Conservation (phyloP, 768 basidiomycete genomes). For the Candolleomyces aberdarensis region DNA sequence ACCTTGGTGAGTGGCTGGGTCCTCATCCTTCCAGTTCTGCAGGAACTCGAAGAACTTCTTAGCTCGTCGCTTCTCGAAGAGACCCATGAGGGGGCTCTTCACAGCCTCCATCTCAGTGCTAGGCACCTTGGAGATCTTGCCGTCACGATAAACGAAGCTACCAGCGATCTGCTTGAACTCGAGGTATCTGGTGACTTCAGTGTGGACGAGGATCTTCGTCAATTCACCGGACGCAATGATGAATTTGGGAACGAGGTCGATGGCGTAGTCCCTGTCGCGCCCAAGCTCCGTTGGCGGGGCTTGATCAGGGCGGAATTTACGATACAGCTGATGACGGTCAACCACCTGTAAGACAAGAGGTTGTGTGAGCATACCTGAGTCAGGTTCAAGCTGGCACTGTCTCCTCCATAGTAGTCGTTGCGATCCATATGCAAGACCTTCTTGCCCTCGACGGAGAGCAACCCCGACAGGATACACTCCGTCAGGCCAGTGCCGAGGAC, state of each 20-base stretch:
- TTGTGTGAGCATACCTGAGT: slow-evolving; percentile 65
- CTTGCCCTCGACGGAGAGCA: slow-evolving; percentile 99
- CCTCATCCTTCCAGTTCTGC: slow-evolving; percentile 92
- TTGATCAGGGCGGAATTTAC: slow-evolving; percentile 85
- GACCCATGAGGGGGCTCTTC: slow-evolving; percentile 93
- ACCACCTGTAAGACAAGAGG: slow-evolving; percentile 2
- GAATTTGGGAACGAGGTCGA: slow-evolving; percentile 98
- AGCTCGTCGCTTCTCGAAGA: slow-evolving; percentile 96
- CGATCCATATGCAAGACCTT: slow-evolving; percentile 99
- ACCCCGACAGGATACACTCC: slow-evolving; percentile 96
- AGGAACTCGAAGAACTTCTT: slow-evolving; percentile 99
- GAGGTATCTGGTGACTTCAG: slow-evolving; percentile 96
- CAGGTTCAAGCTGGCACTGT: slow-evolving; percentile 94
- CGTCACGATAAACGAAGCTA: slow-evolving; percentile 96
- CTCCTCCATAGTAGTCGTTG: slow-evolving; percentile 99
- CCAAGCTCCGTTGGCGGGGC: slow-evolving; percentile 81
- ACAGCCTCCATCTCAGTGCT: slow-evolving; percentile 98
- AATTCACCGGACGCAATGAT: slow-evolving; percentile 98
- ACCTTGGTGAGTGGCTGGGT: slow-evolving; percentile 97
- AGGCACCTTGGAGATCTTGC: slow-evolving; percentile 95
- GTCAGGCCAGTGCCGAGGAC: slow-evolving; percentile 96
- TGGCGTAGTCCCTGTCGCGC: slow-evolving; percentile 95
- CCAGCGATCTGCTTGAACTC: slow-evolving; percentile 99
- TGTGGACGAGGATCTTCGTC: slow-evolving; percentile 97
- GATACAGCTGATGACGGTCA: slow-evolving; percentile 66